Base-by-base conservation (phyloP, 2,329 filamentous ascomycete species). In the Metarhizium humberi region DNA sequence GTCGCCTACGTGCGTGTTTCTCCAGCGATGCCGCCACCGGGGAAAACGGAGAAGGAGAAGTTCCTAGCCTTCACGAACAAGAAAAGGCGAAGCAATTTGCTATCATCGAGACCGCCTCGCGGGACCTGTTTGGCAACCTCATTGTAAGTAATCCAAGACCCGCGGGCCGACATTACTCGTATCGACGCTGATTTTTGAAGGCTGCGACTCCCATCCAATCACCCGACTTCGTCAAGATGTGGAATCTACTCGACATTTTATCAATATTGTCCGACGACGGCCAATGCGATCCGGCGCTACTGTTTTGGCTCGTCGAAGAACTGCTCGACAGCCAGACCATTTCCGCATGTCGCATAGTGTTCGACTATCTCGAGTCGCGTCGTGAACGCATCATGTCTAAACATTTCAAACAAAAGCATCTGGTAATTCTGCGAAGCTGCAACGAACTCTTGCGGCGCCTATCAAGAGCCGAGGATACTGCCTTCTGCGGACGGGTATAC, bases 401-500 rank as follows among this genome's bases (percentile, higher is more conserved):
- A 69, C 82, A 91, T 64, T 90, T 92, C 65, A 85, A 85, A 64
- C 86, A 88, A 67, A 96, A 95, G 69, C 87, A 90, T 57, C 75
- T 97, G 46, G 85, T 95, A 56, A 94, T 97, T 61, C 75, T 99
- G n/a, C 82, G 94, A 64, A 88, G 88, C 57, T 99, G 94, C 73
- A 99, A 97, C 69, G 94, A 97, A 72, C 78, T 99, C 16, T 77
- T 99, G n/a, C 85, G 92, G 40, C 82, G 94, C 49, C 78, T 99
- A 2, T 97, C 94, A n/a, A 84, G 94, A 55, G 92, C 94, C 4
- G 92, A 97, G 69, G 94, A 99, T 70, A 95, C 94, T 0, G 91
- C 95, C 0, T 99, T 99, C 68, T 99, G 94, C 66, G 94, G 94
- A 16, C 83, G 94, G 43, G 94, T 99, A 30, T 97, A 97, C 71